These are phyloP conservation scores for Xanthoconium purpureum DNA, from an alignment of 768 basidiomycete genomes.

Conservation along the genomic window DNA sequence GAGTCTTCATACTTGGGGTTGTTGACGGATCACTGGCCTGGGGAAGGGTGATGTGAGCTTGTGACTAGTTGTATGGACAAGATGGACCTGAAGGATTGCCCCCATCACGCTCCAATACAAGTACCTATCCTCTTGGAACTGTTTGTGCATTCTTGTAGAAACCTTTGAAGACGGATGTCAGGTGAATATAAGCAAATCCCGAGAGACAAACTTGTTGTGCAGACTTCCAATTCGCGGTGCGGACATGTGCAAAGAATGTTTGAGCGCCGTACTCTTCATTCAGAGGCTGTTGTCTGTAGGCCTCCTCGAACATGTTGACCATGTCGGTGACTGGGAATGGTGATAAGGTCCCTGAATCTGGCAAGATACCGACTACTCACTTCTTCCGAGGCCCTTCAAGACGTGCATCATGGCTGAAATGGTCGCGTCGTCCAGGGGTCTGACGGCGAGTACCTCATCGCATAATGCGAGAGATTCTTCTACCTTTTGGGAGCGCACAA, in stretches of 20 bases:
- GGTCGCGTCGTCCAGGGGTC: constrained; percentile 69
- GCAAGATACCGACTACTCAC: constrained; percentile 30
- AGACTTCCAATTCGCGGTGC: constrained; percentile 79
- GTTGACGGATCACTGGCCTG: constrained; percentile 73
- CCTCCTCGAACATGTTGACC: constrained; percentile 82
- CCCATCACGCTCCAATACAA: constrained; percentile 83
- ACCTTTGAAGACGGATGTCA: constrained; percentile 42
- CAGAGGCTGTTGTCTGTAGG: constrained; percentile 73
- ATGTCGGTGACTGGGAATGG: constrained; percentile 61
- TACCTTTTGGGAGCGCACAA: constrained; percentile 80
- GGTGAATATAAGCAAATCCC: neutral
- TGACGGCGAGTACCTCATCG: constrained; percentile 73
- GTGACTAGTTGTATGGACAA: neutral
- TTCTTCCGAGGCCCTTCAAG: constrained; percentile 71
- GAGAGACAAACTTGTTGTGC: constrained; percentile 66
- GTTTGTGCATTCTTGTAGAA: constrained; percentile 77
- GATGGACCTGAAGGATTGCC: constrained; percentile 68
- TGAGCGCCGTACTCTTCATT: constrained; percentile 85
- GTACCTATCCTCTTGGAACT: constrained; percentile 78
- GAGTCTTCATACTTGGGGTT: constrained; percentile 54
- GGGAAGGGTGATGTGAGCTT: constrained; percentile 8
- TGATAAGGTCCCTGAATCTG: neutral
- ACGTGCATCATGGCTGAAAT: constrained; percentile 84
- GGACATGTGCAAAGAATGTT: constrained; percentile 81
- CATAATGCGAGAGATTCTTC: constrained; percentile 78